Conservation (phyloP, 176 grass and related monocot species). For the Avena atlantica region DNA sequence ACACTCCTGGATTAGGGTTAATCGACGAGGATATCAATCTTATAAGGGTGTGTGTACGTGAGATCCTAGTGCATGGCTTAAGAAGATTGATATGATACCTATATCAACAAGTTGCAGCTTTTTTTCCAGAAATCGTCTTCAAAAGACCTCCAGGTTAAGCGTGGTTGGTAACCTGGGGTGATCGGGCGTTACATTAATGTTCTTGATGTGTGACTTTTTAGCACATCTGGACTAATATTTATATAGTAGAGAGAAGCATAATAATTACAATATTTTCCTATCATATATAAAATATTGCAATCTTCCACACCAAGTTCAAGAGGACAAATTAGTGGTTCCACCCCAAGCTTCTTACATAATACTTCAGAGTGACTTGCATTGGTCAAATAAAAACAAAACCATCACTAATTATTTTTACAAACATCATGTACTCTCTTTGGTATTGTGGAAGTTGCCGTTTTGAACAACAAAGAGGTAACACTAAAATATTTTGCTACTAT, state of each 20-base stretch:
- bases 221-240: slow-evolving; percentile 12
- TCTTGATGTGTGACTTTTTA: neutral
- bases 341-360: neutral
- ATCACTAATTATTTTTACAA: neutral
- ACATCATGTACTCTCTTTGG: neutral
- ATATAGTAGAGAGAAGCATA: neutral
- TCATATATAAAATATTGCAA: neutral
- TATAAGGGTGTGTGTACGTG: too few relatives aligned
- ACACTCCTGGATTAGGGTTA: too few relatives aligned
- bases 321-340: neutral
- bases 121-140: too few relatives aligned
- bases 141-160: too few relatives aligned
- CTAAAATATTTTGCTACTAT: neutral
- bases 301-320: neutral
- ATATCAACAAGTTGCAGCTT: too few relatives aligned
- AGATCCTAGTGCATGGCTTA: too few relatives aligned
- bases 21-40: too few relatives aligned
- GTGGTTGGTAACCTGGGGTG: too few relatives aligned
- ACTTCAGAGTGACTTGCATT: neutral
- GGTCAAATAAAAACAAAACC: neutral
- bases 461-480: too few relatives aligned
- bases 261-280: neutral
- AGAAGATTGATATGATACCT: too few relatives aligned
- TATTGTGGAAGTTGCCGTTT: too few relatives aligned
- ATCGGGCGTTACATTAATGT: neutral